Conservation (phyloP, 2,329 filamentous ascomycete species). For the Hypoxylon sp. region DNA sequence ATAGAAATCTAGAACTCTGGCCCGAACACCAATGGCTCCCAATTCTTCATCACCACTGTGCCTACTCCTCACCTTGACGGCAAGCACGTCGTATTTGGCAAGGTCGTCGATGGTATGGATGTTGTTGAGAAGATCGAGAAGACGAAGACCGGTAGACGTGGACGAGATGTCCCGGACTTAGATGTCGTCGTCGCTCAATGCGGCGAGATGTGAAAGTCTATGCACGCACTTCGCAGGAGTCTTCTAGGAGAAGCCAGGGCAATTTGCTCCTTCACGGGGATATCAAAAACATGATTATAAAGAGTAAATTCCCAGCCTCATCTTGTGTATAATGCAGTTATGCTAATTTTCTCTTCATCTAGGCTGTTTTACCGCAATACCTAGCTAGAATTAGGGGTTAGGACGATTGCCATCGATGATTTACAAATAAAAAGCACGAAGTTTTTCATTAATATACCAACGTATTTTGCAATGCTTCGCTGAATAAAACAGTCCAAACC, state of each 20-base stretch:
- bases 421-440: neutral
- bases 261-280: neutral
- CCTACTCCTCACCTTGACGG: slow-evolving; percentile 88
- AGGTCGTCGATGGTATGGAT: slow-evolving; percentile 90
- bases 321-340: neutral
- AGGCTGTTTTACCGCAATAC: neutral
- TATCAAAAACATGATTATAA: neutral
- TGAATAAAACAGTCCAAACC: neutral
- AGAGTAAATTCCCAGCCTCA: neutral
- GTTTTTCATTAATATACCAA: neutral
- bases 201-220: slow-evolving; percentile 82
- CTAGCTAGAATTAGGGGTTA: neutral
- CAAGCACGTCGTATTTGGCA: slow-evolving; percentile 97
- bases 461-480: neutral
- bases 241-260: neutral
- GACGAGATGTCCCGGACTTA: slow-evolving; percentile 84
- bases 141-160: slow-evolving; percentile 81
- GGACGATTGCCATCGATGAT: neutral
- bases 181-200: slow-evolving; percentile 90
- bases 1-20: slow-evolving; percentile 78
- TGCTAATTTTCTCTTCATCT: neutral
- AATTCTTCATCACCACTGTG: slow-evolving; percentile 97
- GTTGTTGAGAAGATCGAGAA: slow-evolving; percentile 93
- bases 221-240: neutral
- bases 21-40: slow-evolving; percentile 91